These are phyloP conservation scores for Boechera stricta DNA, from an alignment of 345 rosid genomes.

Conservation along the genomic window DNA sequence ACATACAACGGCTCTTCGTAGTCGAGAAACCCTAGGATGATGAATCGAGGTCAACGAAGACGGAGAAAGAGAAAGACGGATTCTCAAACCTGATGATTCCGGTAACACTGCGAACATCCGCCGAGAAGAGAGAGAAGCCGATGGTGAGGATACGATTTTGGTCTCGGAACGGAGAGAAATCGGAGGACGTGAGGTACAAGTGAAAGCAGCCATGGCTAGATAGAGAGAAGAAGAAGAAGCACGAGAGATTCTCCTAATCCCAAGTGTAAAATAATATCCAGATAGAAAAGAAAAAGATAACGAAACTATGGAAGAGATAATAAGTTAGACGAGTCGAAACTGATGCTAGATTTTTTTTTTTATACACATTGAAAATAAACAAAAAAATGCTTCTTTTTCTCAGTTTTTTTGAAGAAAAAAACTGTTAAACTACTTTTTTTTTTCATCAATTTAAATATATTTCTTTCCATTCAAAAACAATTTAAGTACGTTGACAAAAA, in stretches of 20 bases:
- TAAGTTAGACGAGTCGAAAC: neutral
- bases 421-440: too few relatives aligned
- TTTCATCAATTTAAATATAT: too few relatives aligned
- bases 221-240: slow-evolving; percentile 17
- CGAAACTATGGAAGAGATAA: slow-evolving; percentile 42
- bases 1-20: slow-evolving; percentile 50
- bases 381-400: too few relatives aligned
- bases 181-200: slow-evolving; percentile 45
- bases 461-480: too few relatives aligned
- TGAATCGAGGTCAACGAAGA: slow-evolving; percentile 42
- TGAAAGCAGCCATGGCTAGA: slow-evolving; percentile 49
- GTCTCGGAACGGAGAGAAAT: slow-evolving; percentile 45
- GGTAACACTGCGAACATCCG: slow-evolving; percentile 43
- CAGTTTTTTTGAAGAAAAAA: too few relatives aligned
- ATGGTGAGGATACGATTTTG: slow-evolving; percentile 20
- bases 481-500: too few relatives aligned
- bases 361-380: too few relatives aligned
- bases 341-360: slow-evolving; percentile 1
- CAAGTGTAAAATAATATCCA: slow-evolving; percentile 43
- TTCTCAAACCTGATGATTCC: slow-evolving; percentile 56
- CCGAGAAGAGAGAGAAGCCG: slow-evolving; percentile 39
- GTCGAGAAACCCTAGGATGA: slow-evolving; percentile 49
- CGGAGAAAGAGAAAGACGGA: slow-evolving; percentile 46
- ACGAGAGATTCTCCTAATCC: slow-evolving; percentile 39
- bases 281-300: slow-evolving; percentile 33